phyloP scores from a whole-genome alignment of 768 basidiomycete species.

The Suillus hirtellus region DNA sequence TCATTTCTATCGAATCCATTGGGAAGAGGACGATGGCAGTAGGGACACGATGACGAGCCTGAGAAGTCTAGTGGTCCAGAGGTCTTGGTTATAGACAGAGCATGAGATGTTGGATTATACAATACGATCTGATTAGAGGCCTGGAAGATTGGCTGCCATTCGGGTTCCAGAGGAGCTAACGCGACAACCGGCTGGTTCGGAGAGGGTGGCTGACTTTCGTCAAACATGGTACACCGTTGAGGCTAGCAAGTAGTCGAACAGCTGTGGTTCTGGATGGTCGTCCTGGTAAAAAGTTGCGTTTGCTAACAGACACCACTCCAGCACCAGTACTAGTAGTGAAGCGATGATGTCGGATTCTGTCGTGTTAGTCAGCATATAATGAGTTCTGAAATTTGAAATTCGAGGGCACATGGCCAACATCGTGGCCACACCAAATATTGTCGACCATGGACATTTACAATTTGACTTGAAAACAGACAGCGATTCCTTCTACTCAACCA shows the following conservation, averaged over 20 bases:
- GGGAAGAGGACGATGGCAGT: conserved; percentile 67
- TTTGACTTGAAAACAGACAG: conserved; percentile 19
- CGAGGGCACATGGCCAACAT: not conserved
- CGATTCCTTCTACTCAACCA: conserved; percentile 27
- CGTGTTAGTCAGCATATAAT: no score
- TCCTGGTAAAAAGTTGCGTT: not conserved
- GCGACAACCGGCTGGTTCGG: conserved; percentile 33
- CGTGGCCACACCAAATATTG: conserved; percentile 10
- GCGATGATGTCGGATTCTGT: no score
- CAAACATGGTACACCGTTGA: conserved; percentile 22
- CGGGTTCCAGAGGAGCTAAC: conserved; percentile 25
- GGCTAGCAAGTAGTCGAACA: not conserved
- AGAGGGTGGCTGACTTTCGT: conserved; percentile 34
- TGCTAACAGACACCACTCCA: not conserved
- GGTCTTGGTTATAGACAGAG: conserved; percentile 60
- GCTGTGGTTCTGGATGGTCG: not conserved
- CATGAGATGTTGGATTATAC: conserved; percentile 85
- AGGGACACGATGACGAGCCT: conserved; percentile 55
- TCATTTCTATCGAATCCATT: conserved; percentile 37
- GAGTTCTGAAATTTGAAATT: no score
- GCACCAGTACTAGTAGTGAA: no score
- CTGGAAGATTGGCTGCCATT: conserved; percentile 82
- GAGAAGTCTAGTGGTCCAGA: conserved; percentile 28
- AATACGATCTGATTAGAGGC: conserved; percentile 85
- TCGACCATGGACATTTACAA: conserved; percentile 30